Percentiles rank a stretch among this genome's conserved stretches.
These are phyloP conservation scores for Lichtheimia ornata DNA, from an alignment of 371 early-diverging fungal genomes.

Conservation along the genomic window DNA sequence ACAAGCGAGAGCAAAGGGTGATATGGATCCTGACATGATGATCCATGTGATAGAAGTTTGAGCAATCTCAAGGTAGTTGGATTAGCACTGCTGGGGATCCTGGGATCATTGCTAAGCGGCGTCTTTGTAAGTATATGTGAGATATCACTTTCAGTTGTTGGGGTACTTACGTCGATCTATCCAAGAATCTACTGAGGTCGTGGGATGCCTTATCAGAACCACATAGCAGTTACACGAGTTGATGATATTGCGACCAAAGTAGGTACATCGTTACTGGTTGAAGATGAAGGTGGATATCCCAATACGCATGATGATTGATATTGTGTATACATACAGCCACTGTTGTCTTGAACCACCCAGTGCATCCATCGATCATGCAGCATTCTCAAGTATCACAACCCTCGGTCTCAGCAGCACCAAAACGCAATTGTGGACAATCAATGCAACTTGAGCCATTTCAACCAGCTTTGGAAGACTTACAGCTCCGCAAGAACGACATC, in stretches of 20 bases:
- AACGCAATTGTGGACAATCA: constrained; percentile 34
- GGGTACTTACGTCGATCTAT: constrained; percentile 55
- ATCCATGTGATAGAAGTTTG: constrained; percentile 31
- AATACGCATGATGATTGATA: too few species aligned
- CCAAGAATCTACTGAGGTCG: constrained; percentile 60
- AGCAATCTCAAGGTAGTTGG: constrained; percentile 55
- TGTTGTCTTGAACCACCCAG: constrained; percentile 32
- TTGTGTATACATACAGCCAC: constrained; percentile 4
- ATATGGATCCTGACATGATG: too few species aligned
- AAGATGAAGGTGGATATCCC: too few species aligned
- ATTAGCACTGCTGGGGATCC: constrained; percentile 39
- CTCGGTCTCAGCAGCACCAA: constrained; percentile 22
- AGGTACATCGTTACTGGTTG: constrained; percentile 9
- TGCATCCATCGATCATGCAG: constrained; percentile 20
- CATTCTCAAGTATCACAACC: constrained; percentile 20
- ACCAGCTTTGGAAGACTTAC: constrained; percentile 66
- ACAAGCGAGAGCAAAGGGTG: too few species aligned
- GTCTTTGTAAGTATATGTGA: constrained; percentile 20
- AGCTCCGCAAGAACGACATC: constrained; percentile 65
- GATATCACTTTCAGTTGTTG: background rate
- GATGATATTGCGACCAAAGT: constrained; percentile 68
- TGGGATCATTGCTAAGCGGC: constrained; percentile 20
- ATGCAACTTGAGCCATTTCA: constrained; percentile 45
- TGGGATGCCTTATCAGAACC: constrained; percentile 69
- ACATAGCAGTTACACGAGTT: constrained; percentile 57